Conservation (phyloP, 169 alveolate species). For the Cyclospora cayetanensis region DNA sequence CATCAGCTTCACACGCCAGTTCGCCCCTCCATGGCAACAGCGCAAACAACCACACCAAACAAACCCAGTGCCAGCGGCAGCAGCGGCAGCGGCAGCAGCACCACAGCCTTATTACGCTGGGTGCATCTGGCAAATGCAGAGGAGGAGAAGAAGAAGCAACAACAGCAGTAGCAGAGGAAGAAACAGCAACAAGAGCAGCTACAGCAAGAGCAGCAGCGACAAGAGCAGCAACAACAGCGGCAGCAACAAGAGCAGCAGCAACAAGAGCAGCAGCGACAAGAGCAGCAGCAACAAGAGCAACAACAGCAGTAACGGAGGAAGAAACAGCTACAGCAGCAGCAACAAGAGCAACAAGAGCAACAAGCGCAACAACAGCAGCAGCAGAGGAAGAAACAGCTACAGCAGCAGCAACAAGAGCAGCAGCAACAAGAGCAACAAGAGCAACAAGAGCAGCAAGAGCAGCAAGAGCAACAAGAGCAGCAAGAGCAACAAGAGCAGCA, state of each 20-base stretch:
- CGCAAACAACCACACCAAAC: not conserved
- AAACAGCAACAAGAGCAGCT: not conserved
- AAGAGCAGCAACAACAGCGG: conserved; percentile 42
- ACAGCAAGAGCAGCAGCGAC: not conserved
- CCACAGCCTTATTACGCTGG: not conserved
- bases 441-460: not conserved
- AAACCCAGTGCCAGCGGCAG: not conserved
- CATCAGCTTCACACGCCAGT: conserved; percentile 71
- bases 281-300: not conserved
- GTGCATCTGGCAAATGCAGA: not conserved
- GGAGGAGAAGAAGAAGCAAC: not conserved
- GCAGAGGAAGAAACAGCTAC: not conserved
- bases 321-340: not conserved
- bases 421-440: not conserved
- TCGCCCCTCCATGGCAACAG: conserved; percentile 41
- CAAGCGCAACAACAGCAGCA: conserved; percentile 23
- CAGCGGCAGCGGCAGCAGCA: not conserved
- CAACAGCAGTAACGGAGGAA: not conserved
- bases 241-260: conserved; percentile 13
- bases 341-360: not conserved
- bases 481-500: not conserved
- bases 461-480: not conserved
- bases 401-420: not conserved
- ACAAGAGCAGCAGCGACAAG: not conserved
- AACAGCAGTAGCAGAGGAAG: not conserved